phyloP scores from a whole-genome alignment of 306 rosid species.

The Casuarina glauca region DNA sequence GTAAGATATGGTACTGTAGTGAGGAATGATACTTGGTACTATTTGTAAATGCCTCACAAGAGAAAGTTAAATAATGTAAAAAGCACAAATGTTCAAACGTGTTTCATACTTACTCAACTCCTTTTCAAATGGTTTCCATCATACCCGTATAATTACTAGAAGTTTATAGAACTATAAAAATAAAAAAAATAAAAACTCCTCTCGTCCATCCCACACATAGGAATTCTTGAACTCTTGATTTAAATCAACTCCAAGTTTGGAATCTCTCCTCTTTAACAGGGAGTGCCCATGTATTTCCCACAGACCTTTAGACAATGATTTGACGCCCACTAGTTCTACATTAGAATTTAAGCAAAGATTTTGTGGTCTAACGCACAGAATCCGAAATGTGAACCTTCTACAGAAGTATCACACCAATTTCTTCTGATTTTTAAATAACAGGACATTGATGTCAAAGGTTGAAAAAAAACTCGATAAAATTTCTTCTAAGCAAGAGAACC shows the following conservation, averaged over 20 bases:
- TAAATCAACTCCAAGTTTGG: not conserved
- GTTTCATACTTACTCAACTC: not conserved
- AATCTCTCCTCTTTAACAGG: not conserved
- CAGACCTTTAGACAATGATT: not conserved
- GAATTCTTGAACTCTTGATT: not conserved
- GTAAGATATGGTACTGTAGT: not conserved
- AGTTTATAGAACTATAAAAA: not conserved
- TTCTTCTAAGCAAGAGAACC: not conserved
- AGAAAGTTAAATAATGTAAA: not conserved
- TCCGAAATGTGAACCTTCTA: not conserved
- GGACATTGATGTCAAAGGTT: not conserved
- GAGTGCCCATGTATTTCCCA: not conserved
- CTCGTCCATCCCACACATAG: not conserved
- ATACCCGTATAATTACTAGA: not conserved
- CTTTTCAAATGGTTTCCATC: not conserved
- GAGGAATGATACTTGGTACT: not conserved
- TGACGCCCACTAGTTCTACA: not conserved
- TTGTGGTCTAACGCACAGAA: not conserved
- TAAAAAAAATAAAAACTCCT: not conserved
- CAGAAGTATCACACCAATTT: not conserved
- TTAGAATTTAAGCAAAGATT: not conserved
- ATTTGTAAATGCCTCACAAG: conserved; percentile 1
- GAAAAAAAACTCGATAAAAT: not conserved
- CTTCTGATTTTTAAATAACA: not conserved
- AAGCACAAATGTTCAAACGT: not conserved